A percentile compares a stretch with the other conserved stretches of the same genome.
phyloP scores from a whole-genome alignment of 2,329 filamentous ascomycete species.

The Aurifilum marmelostoma region DNA sequence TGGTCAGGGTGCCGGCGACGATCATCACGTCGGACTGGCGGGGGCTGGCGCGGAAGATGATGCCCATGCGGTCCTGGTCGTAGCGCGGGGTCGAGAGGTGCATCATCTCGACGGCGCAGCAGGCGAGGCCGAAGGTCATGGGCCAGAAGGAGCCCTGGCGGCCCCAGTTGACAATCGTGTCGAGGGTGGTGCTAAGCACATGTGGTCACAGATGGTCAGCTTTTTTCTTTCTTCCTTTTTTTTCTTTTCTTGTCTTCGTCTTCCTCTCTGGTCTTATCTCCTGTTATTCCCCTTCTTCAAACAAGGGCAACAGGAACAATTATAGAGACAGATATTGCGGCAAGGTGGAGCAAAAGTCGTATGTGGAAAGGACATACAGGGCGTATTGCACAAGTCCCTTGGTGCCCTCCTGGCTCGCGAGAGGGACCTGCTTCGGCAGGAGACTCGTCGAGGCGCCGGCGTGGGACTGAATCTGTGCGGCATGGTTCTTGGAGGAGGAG shows the following conservation, averaged over 20 bases:
- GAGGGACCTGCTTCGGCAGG: slow-evolving; percentile 69
- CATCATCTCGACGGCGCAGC: slow-evolving; percentile 94
- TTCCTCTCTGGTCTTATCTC: too few species aligned
- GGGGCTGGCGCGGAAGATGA: slow-evolving; percentile 72
- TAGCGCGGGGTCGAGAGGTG: slow-evolving; percentile 85
- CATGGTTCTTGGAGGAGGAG: slow-evolving; percentile 65
- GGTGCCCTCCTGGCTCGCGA: slow-evolving; percentile 77
- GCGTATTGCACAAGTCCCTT: slow-evolving; percentile 85
- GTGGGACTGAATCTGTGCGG: slow-evolving; percentile 51
- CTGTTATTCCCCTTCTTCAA: too few species aligned
- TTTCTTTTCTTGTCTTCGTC: neutral
- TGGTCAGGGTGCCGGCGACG: slow-evolving; percentile 87
- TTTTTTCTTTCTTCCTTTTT: neutral
- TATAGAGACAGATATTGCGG: too few species aligned
- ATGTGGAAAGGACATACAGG: slow-evolving; percentile 62
- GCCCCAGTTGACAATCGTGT: slow-evolving; percentile 81
- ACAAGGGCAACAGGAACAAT: too few species aligned
- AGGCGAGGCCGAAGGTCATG: slow-evolving; percentile 85
- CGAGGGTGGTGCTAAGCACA: slow-evolving; percentile 75
- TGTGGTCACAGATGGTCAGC: too few species aligned
- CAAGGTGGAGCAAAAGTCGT: too few species aligned
- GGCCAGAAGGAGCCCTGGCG: slow-evolving; percentile 86
- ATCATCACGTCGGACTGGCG: slow-evolving; percentile 88
- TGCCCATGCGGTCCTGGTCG: slow-evolving; percentile 85
- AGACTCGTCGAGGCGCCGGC: slow-evolving; percentile 54